phyloP scores from a whole-genome alignment of 2,329 filamentous ascomycete genomes.

The Sordariomycetes sp. region DNA sequence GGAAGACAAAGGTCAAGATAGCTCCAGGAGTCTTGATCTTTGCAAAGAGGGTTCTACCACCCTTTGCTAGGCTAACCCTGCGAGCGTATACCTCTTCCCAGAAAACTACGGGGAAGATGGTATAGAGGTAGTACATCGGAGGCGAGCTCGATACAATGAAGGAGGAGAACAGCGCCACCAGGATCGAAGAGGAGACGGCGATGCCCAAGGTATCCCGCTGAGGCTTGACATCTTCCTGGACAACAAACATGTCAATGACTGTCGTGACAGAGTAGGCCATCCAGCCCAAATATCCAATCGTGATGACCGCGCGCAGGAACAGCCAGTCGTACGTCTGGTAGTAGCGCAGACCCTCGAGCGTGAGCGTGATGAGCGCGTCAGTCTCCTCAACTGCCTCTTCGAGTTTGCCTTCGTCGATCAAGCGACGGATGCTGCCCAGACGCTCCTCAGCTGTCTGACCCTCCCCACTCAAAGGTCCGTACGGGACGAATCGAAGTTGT shows the following conservation, averaged over 20 bases:
- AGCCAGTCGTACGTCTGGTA: conserved; percentile 98
- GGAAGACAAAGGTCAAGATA: conserved; percentile 50
- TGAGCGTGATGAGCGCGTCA: conserved; percentile 65
- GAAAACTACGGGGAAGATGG: conserved; percentile 85
- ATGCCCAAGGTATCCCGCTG: conserved; percentile 51
- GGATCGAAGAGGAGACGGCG: conserved; percentile 62
- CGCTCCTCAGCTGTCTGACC: conserved; percentile 57
- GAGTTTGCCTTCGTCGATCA: conserved; percentile 58
- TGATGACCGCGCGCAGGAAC: conserved; percentile 82
- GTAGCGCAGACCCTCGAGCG: conserved; percentile 78
- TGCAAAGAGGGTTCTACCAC: conserved; percentile 58
- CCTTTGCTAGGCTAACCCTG: conserved; percentile 58
- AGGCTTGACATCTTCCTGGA: conserved; percentile 59
- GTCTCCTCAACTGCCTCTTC: conserved; percentile 75
- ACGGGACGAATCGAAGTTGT: conserved; percentile 71
- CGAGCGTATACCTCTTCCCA: conserved; percentile 92
- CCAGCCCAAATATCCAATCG: conserved; percentile 88
- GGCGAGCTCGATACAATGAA: conserved; percentile 76
- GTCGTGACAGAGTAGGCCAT: conserved; percentile 86
- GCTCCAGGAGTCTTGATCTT: conserved; percentile 54
- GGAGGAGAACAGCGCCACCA: conserved; percentile 69
- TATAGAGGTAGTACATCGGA: conserved; percentile 80
- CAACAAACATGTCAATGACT: conserved; percentile 79
- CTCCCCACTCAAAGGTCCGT: conserved; percentile 55
- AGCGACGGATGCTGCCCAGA: conserved; percentile 53